These are phyloP conservation scores for Daldinia sp. DNA, from an alignment of 2,329 filamentous ascomycete genomes.

Conservation along the genomic window DNA sequence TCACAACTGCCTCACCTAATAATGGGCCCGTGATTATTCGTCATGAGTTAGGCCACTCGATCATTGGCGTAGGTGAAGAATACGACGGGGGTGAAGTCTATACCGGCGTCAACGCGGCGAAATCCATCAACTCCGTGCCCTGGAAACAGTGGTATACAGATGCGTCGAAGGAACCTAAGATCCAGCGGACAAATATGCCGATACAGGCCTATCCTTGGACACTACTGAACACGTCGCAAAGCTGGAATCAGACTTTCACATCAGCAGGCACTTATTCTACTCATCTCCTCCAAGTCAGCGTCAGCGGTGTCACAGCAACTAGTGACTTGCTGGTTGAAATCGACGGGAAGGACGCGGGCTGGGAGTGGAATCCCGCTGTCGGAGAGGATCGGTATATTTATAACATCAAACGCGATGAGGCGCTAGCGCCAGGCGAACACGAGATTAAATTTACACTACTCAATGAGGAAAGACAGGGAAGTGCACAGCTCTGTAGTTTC, in stretches of 20 bases:
- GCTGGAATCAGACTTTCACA: conserved; percentile 47
- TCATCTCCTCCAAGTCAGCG: conserved; percentile 48
- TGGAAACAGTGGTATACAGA: conserved; percentile 51
- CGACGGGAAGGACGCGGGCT: conserved; percentile 49
- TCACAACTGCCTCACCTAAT: conserved; percentile 47
- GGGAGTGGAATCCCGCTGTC: conserved; percentile 47
- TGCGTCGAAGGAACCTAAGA: conserved; percentile 45
- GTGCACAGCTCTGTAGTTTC: conserved; percentile 50
- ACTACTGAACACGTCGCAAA: conserved; percentile 46
- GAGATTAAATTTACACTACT: conserved; percentile 46
- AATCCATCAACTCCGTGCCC: conserved; percentile 37
- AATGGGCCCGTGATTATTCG: conserved; percentile 50
- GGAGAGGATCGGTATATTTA: conserved; percentile 51
- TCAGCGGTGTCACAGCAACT: conserved; percentile 49
- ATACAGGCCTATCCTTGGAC: conserved; percentile 52
- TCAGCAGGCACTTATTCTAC: conserved; percentile 49
- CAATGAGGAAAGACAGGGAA: conserved; percentile 48
- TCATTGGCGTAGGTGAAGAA: conserved; percentile 51
- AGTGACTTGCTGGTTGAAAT: conserved; percentile 48
- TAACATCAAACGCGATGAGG: conserved; percentile 46
- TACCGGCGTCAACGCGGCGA: conserved; percentile 48
- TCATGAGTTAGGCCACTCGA: conserved; percentile 52
- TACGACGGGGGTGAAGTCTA: conserved; percentile 50
- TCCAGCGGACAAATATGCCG: conserved; percentile 50
- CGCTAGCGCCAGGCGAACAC: conserved; percentile 45